These are phyloP conservation scores for Fraxinus baroniana DNA, from an alignment of 305 asterid species.

Conservation along the genomic window DNA sequence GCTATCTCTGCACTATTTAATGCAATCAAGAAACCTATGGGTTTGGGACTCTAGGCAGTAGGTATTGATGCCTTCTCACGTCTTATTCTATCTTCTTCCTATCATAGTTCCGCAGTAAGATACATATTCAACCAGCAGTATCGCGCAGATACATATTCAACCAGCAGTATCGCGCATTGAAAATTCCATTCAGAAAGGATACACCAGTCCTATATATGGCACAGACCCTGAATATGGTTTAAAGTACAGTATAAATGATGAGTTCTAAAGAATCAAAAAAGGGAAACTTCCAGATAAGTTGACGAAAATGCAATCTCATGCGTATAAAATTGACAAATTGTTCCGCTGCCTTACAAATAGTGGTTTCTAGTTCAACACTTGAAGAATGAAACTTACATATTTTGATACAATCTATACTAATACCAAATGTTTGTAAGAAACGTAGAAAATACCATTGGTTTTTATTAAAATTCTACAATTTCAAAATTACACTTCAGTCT, in stretches of 20 bases:
- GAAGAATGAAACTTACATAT: background rate
- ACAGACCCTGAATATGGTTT: background rate
- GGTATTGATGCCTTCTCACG: background rate
- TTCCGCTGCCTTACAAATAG: background rate
- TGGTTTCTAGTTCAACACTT: background rate
- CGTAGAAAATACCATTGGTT: background rate
- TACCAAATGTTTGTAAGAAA: background rate
- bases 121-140: background rate
- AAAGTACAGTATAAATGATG: conserved; percentile 4
- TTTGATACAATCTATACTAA: background rate
- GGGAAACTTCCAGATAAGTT: background rate
- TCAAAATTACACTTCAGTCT: background rate
- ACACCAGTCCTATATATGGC: background rate
- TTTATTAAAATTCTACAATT: background rate
- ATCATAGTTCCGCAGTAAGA: background rate
- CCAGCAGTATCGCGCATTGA: background rate
- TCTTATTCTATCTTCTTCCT: background rate
- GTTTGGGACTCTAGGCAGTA: background rate
- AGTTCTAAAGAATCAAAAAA: conserved; percentile 7
- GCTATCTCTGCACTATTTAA: conserved; percentile 13
- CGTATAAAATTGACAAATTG: background rate
- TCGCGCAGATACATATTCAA: no score
- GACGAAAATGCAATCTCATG: background rate
- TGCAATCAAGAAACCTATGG: background rate
- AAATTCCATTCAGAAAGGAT: background rate